These are phyloP conservation scores for Cucumis melo DNA, from an alignment of 306 rosid species.

Conservation along the genomic window DNA sequence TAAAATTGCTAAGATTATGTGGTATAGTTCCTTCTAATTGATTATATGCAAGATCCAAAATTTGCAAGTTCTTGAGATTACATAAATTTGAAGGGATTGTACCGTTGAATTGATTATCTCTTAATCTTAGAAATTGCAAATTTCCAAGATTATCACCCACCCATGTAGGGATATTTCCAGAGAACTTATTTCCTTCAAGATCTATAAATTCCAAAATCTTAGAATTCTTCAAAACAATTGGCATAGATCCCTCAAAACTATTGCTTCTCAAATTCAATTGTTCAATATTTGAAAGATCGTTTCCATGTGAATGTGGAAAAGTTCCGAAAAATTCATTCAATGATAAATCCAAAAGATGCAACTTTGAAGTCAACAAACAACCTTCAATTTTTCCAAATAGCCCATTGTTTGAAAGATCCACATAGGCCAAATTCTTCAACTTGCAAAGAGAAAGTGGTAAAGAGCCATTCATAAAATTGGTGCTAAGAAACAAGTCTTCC, in stretches of 20 bases:
- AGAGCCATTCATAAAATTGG: background rate
- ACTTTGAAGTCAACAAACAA: background rate
- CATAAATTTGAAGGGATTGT: background rate
- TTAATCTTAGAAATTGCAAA: constrained; percentile 2
- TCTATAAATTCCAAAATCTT: background rate
- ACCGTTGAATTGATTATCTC: background rate
- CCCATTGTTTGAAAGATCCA: background rate
- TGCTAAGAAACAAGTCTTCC: background rate
- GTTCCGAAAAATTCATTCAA: background rate
- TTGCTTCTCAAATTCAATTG: background rate
- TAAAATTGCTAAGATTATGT: background rate
- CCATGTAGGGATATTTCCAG: background rate
- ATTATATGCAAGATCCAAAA: background rate
- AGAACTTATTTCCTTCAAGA: background rate
- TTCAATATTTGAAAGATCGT: background rate
- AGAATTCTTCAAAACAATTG: background rate
- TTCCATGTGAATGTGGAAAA: background rate
- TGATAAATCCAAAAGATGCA: background rate
- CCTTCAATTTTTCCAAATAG: background rate
- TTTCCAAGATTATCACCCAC: background rate
- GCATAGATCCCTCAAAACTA: background rate
- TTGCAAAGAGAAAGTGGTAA: background rate
- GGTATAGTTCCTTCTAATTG: background rate
- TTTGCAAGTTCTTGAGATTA: background rate
- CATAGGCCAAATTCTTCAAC: background rate